phyloP scores from a whole-genome alignment of 2,329 filamentous ascomycete genomes.

The Trichoderma sp. region DNA sequence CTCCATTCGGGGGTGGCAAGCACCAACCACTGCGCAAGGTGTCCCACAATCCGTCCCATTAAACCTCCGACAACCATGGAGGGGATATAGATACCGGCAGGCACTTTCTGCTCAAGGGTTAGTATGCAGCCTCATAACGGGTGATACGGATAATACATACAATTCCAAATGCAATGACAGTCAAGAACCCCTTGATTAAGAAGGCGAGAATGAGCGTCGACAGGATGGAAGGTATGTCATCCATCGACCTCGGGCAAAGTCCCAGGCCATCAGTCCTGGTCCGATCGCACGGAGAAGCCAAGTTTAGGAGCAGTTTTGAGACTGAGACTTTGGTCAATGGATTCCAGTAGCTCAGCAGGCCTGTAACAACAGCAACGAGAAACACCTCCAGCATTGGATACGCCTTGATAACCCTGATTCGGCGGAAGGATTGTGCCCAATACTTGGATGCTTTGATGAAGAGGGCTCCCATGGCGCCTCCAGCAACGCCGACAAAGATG shows the following conservation, averaged over 20 bases:
- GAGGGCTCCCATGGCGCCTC: constrained; percentile 80
- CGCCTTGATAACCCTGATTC: constrained; percentile 75
- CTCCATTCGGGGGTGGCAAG: constrained; percentile 69
- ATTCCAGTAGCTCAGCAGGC: constrained; percentile 90
- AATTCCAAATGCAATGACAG: constrained; percentile 89
- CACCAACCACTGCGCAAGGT: constrained; percentile 79
- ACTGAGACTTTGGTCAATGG: constrained; percentile 85
- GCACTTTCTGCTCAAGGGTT: constrained; percentile 67
- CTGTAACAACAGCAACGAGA: constrained; percentile 82
- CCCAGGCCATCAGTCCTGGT: constrained; percentile 67
- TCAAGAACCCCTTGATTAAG: constrained; percentile 85
- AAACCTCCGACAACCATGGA: constrained; percentile 98
- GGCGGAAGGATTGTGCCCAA: constrained; percentile 88
- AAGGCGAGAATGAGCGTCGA: constrained; percentile 74
- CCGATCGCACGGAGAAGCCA: constrained; percentile 83
- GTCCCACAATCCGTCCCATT: constrained; percentile 84
- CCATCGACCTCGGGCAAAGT: constrained; percentile 70
- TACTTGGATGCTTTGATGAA: constrained; percentile 95
- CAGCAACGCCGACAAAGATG: constrained; percentile 80
- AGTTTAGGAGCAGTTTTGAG: constrained; percentile 84
- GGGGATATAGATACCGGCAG: constrained; percentile 94
- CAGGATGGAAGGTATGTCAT: constrained; percentile 79
- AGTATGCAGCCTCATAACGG: background rate
- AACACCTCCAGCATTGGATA: constrained; percentile 86
- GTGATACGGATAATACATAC: constrained; percentile 43